Percentiles rank a stretch among this genome's conserved stretches.
Evolutionary conservation across 805 yeast genomes (phyloP).

Genomic region (Zygoascus bituminiphila): DNA sequence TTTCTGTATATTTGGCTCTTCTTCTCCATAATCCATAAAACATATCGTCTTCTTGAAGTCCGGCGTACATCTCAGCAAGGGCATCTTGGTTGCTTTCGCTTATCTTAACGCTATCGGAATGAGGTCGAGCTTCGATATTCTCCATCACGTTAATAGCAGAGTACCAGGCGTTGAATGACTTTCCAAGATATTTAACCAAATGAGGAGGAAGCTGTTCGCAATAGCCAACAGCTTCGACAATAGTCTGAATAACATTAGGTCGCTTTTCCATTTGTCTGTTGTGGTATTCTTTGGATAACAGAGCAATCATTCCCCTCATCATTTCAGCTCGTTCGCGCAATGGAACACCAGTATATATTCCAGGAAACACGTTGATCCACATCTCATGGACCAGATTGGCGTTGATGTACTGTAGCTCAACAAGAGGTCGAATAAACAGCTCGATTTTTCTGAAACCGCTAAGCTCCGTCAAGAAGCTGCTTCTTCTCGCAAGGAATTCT

Average conservation of each 20-base stretch:
- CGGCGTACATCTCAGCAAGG: slow-evolving; percentile 76
- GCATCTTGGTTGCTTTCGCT: slow-evolving; percentile 87
- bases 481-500: slow-evolving; percentile 24
- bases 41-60: slow-evolving; percentile 90
- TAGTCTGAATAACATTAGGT: slow-evolving; percentile 78
- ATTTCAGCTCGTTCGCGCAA: slow-evolving; percentile 76
- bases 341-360: slow-evolving; percentile 65
- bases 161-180: slow-evolving; percentile 85
- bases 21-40: slow-evolving; percentile 97
- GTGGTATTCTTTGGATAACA: slow-evolving; percentile 86
- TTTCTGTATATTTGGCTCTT: slow-evolving; percentile 88
- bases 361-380: slow-evolving; percentile 81
- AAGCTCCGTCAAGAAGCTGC: slow-evolving; percentile 30
- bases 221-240: slow-evolving; percentile 73
- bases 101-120: slow-evolving; percentile 62
- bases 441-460: slow-evolving; percentile 39
- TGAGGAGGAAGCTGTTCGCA: slow-evolving; percentile 90
- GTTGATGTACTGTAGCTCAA: slow-evolving; percentile 75
- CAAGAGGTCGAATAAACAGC: slow-evolving; percentile 60
- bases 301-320: slow-evolving; percentile 66
- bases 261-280: slow-evolving; percentile 79
- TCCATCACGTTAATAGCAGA: slow-evolving; percentile 81
- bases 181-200: slow-evolving; percentile 77
- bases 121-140: slow-evolving; percentile 49
- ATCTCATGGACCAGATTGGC: slow-evolving; percentile 70